phyloP scores from a whole-genome alignment of 75 land plant genomes.

The Cryptomeria japonica region DNA sequence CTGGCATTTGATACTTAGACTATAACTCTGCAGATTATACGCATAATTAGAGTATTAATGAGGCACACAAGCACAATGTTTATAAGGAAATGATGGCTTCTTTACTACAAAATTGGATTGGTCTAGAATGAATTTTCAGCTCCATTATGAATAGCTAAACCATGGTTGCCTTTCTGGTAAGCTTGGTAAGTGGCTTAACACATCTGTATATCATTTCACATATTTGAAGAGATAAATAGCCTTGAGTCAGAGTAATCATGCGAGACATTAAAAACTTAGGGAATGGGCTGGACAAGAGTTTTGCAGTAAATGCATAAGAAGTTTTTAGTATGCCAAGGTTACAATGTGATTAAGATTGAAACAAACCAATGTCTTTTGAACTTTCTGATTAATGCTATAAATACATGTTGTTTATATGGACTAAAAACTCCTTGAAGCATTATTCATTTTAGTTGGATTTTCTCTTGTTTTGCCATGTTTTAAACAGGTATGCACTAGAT shows the following conservation, averaged over 20 bases:
- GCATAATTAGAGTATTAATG: too few species aligned
- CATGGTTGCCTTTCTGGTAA: not conserved
- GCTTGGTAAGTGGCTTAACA: not conserved
- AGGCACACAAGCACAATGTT: not conserved
- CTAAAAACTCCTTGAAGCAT: not conserved
- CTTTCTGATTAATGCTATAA: not conserved
- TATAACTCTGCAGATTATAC: too few species aligned
- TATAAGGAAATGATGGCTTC: not conserved
- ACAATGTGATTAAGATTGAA: not conserved
- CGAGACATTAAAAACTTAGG: not conserved
- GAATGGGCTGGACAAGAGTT: constrained; percentile 1
- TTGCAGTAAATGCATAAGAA: not conserved
- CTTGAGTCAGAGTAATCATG: not conserved
- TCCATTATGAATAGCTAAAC: not conserved
- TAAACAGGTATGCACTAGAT: constrained; percentile 84
- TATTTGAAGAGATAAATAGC: not conserved
- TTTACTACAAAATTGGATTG: not conserved
- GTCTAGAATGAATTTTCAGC: not conserved
- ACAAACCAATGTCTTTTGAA: not conserved
- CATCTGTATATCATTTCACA: not conserved
- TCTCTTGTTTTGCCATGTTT: not conserved
- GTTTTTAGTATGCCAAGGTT: not conserved
- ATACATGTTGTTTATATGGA: not conserved
- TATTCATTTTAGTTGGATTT: not conserved
- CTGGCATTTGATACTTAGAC: too few species aligned